Evolutionary conservation across 2,329 filamentous ascomycete genomes (phyloP).

Genomic region (Penicillium crustosum): DNA sequence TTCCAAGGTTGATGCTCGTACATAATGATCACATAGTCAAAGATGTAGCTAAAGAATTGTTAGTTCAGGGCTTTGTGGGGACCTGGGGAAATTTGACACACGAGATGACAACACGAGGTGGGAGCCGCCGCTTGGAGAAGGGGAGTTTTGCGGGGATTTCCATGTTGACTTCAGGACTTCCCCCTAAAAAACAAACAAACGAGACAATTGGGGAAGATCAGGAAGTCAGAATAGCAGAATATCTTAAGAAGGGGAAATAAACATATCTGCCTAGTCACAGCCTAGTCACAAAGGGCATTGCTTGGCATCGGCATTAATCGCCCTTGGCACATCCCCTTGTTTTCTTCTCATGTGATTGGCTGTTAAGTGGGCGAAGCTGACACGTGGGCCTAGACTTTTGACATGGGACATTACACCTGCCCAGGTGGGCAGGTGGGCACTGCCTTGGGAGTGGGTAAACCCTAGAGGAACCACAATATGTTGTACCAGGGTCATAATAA

Average conservation of each 20-base stretch:
- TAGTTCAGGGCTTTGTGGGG: constrained; percentile 8
- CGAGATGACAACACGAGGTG: constrained; percentile 54
- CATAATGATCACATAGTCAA: constrained; percentile 61
- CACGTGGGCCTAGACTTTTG: too few species aligned
- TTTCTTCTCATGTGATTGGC: background rate
- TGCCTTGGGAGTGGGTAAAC: too few species aligned
- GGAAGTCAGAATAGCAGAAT: background rate
- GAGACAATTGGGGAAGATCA: background rate
- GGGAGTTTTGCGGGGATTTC: constrained; percentile 46
- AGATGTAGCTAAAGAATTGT: constrained; percentile 49
- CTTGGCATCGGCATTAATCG: background rate
- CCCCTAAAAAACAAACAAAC: background rate
- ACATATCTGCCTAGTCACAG: constrained; percentile 2
- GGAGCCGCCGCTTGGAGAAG: constrained; percentile 55
- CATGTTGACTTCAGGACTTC: constrained; percentile 8
- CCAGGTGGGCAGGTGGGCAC: too few species aligned
- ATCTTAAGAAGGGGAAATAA: background rate
- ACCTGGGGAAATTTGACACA: constrained; percentile 33
- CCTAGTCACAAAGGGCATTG: background rate
- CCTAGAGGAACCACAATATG: too few species aligned
- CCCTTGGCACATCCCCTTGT: background rate
- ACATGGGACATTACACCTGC: too few species aligned
- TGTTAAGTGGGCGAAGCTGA: background rate
- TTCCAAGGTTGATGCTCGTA: constrained; percentile 42
- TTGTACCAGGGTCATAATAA: background rate